These are phyloP conservation scores for Micractinium sp. DNA, from an alignment of 139 green algal species.

Conservation along the genomic window DNA sequence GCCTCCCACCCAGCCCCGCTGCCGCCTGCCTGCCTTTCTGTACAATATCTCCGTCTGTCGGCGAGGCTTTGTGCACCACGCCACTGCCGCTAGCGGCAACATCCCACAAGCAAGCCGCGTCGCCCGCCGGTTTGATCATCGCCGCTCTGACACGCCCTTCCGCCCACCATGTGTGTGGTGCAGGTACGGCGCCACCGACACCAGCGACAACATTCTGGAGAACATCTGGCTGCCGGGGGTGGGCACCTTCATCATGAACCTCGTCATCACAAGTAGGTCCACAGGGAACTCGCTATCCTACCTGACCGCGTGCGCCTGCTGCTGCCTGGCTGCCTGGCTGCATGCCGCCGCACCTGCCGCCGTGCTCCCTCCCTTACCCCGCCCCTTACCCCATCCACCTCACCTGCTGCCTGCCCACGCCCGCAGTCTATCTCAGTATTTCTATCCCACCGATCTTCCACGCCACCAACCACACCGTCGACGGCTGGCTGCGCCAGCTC, in stretches of 20 bases:
- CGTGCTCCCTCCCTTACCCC: neutral
- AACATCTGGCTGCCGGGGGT: conserved; percentile 15
- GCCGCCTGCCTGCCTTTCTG: neutral
- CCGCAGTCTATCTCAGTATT: neutral
- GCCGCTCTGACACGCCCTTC: too few relatives aligned
- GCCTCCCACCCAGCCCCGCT: neutral
- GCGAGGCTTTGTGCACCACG: too few relatives aligned
- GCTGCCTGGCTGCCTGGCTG: neutral
- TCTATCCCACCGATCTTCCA: conserved; percentile 14
- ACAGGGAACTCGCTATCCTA: too few relatives aligned
- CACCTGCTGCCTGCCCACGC: neutral
- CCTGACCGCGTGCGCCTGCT: neutral
- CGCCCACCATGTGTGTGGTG: neutral
- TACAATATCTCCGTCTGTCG: too few relatives aligned
- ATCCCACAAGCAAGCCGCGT: too few relatives aligned
- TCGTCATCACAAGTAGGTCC: conserved; percentile 10
- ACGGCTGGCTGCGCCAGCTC: conserved; percentile 4
- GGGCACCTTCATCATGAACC: conserved; percentile 22
- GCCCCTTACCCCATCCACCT: neutral
- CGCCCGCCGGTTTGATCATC: too few relatives aligned
- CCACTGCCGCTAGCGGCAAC: too few relatives aligned
- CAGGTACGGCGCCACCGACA: conserved; percentile 19
- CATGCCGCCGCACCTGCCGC: neutral
- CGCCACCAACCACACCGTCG: conserved; percentile 1
- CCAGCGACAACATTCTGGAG: neutral